A percentile compares a stretch with the other conserved stretches of the same genome.
Conservation (phyloP, 768 basidiomycete species). For the Xerocomus brunneocitrinus region DNA sequence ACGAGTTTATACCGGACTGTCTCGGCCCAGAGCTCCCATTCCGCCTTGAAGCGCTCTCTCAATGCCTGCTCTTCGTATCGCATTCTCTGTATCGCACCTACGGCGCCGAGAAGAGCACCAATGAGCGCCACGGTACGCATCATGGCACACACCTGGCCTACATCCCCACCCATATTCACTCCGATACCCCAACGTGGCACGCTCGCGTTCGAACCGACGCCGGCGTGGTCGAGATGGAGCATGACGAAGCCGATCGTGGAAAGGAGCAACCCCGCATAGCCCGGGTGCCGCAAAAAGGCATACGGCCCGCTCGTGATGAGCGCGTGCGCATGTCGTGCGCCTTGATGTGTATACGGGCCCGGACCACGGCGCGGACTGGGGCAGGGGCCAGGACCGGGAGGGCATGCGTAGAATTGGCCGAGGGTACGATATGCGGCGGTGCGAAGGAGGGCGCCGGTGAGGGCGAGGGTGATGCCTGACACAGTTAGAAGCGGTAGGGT, state of each 20-base stretch:
- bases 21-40: slow-evolving; percentile 36
- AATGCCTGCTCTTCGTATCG: slow-evolving; percentile 11
- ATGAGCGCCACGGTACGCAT: slow-evolving; percentile 11
- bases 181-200: not conserved
- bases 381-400: not conserved
- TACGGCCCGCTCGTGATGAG: slow-evolving; percentile 30
- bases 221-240: slow-evolving; percentile 9
- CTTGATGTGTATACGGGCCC: not conserved
- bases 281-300: slow-evolving; percentile 26
- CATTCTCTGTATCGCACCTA: slow-evolving; percentile 10
- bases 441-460: slow-evolving; percentile 40
- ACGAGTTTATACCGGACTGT: slow-evolving; percentile 46
- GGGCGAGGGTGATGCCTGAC: slow-evolving; percentile 36
- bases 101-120: slow-evolving; percentile 1
- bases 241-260: slow-evolving; percentile 13
- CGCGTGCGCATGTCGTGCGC: slow-evolving; percentile 10
- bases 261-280: slow-evolving; percentile 32
- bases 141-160: not conserved
- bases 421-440: slow-evolving; percentile 26
- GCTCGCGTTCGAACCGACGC: not conserved
- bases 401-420: slow-evolving; percentile 22
- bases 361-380: not conserved
- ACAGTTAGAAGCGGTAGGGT: slow-evolving; percentile 13
- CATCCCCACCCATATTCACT: not conserved
- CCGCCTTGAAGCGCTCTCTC: slow-evolving; percentile 11